Conservation (phyloP, 192 early-diverging fungal species). For the Neocallimastix lanati region DNA sequence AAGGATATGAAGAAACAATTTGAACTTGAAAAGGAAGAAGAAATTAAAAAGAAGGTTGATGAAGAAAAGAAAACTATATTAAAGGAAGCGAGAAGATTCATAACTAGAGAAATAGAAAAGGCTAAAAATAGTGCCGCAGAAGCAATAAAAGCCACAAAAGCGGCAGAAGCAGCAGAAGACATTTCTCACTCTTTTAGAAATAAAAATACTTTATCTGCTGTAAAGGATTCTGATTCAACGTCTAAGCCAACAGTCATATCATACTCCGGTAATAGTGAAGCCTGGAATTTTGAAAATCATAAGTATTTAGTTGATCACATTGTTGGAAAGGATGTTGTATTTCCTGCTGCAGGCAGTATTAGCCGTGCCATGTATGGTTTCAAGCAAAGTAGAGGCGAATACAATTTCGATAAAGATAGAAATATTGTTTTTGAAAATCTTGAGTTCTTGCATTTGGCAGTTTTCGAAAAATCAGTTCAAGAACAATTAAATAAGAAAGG, state of each 20-base stretch:
- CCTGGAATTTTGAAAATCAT: neutral
- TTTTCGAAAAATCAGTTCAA: neutral
- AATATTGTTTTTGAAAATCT: neutral
- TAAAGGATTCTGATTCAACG: too few relatives aligned
- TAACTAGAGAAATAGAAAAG: neutral
- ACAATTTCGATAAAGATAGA: neutral
- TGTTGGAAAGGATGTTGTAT: neutral
- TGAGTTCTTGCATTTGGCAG: neutral
- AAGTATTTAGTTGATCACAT: neutral
- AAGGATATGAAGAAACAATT: neutral
- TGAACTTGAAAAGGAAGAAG: neutral
- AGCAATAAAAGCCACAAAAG: too few relatives aligned
- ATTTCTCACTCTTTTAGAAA: too few relatives aligned
- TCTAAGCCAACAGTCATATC: neutral
- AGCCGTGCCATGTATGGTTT: neutral
- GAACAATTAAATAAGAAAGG: neutral
- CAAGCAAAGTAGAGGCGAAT: neutral
- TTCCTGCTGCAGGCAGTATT: neutral
- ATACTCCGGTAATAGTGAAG: neutral
- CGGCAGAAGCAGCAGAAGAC: too few relatives aligned
- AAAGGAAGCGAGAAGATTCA: neutral
- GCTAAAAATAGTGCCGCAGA: neutral
- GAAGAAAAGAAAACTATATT: neutral
- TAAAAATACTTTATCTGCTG: too few relatives aligned
- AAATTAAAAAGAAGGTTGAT: neutral